Evolutionary conservation across 2,329 filamentous ascomycete genomes (phyloP), one percentile per base, ranked within the genome.

Genomic region (Penicillium decumbens): DNA sequence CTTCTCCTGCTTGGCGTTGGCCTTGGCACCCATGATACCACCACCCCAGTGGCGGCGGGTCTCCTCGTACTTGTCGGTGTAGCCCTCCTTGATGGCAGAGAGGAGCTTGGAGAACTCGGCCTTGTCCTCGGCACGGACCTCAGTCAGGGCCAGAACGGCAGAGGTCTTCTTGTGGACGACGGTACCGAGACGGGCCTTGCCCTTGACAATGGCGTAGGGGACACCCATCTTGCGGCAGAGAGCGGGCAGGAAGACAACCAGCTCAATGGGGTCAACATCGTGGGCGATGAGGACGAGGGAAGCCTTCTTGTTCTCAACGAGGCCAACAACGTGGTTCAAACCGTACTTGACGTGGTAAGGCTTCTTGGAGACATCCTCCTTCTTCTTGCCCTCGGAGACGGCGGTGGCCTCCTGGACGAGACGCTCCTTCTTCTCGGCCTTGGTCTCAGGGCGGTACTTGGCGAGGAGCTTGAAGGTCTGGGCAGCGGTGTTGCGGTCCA

Each of bases 161-260:
- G 93, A 90, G 64, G 93, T 98, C 93, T 98, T 98, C 87, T 98
- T 96, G 88, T 98, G 92, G 64, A 98, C 92, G 66, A 98, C 92
- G 56, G 93, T 97, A 67, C 93, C 93, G 69, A 98, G 89, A 79
- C 93, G 87, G 65, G 93, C 93, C 88, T 98, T 98, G 81, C 93
- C 93, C 89, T 98, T 98, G 74, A 98, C 84, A 68, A 98, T 97
- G 73, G 91, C 93, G 77, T 97, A 98, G 61, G 95, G 93, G 67
- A 96, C 86, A 80, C 95, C 95, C 92, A 98, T 98, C 89, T 98
- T 98, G 79, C 92, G 88, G 89, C 93, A 98, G 65, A 98, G 88
- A 70, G 93, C 91, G 65, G 93, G 93, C 60, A 98, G 85, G 88
- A 95, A 98, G 78, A 98, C 89, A 71, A 98, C 95, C 68, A 98